Evolutionary conservation across 805 yeast species (phyloP).

Genomic region (Candida suzukii): DNA sequence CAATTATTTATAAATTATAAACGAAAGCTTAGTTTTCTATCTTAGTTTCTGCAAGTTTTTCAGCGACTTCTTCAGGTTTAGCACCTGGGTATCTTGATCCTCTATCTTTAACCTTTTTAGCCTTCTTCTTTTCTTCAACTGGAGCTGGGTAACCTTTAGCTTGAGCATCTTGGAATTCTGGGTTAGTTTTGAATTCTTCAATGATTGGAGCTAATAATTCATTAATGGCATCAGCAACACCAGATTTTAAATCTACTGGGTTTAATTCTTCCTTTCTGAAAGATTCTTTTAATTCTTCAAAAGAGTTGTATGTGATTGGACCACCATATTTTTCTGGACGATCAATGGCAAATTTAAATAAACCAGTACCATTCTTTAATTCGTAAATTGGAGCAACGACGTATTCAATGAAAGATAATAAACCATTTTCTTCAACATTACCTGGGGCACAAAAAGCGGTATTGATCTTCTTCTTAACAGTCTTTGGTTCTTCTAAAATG

Average conservation of each 20-base stretch:
- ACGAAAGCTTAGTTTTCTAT: conserved; percentile 15
- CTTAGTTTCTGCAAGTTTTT: conserved; percentile 32
- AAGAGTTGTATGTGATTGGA: conserved; percentile 61
- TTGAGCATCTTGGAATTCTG: conserved; percentile 71
- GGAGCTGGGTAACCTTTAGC: conserved; percentile 81
- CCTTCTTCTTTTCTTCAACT: conserved; percentile 51
- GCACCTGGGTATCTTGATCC: conserved; percentile 88
- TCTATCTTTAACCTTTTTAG: conserved; percentile 75
- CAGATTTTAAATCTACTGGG: conserved; percentile 91
- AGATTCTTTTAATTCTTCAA: conserved; percentile 65
- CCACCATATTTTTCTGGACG: conserved; percentile 99
- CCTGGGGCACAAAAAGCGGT: conserved; percentile 97
- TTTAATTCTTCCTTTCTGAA: conserved; percentile 68
- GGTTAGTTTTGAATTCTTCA: conserved; percentile 50
- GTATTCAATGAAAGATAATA: conserved; percentile 76
- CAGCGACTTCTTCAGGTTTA: conserved; percentile 22
- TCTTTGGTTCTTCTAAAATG: conserved; percentile 80
- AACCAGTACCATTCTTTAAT: conserved; percentile 52
- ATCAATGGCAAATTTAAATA: conserved; percentile 63
- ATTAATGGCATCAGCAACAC: conserved; percentile 83
- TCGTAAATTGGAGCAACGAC: conserved; percentile 84
- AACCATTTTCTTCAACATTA: conserved; percentile 82
- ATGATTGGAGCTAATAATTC: conserved; percentile 78
- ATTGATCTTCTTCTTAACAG: conserved; percentile 82
- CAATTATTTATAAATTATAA: not conserved